These are phyloP conservation scores for Penicillium arizonense DNA, from an alignment of 495 filamentous ascomycete genomes.

Conservation along the genomic window DNA sequence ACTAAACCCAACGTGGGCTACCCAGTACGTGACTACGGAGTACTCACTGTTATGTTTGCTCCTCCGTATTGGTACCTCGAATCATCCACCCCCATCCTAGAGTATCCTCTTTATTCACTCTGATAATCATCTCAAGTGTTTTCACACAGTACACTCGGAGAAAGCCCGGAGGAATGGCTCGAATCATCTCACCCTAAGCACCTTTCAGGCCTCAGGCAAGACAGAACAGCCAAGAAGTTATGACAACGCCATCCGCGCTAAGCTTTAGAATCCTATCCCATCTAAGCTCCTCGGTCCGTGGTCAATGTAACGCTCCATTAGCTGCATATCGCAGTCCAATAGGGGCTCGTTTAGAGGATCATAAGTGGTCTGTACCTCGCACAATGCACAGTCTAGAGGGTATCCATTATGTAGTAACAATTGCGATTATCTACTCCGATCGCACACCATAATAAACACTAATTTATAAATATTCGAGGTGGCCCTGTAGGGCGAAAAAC, in stretches of 20 bases:
- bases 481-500: no score
- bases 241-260: slow-evolving; percentile 27
- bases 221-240: not conserved
- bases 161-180: not conserved
- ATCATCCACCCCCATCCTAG: no score
- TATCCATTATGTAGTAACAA: not conserved
- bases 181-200: not conserved
- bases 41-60: no score
- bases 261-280: not conserved
- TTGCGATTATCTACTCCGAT: not conserved
- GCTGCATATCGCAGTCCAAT: not conserved
- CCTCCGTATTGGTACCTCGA: no score
- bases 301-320: slow-evolving; percentile 7
- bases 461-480: no score
- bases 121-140: no score
- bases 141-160: not conserved
- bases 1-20: no score
- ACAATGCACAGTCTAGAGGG: not conserved
- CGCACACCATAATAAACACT: not conserved
- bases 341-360: not conserved
- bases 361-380: no score
- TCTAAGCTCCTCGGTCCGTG: slow-evolving; percentile 1
- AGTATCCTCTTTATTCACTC: no score
- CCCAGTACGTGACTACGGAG: no score
- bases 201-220: no score